Base-by-base conservation (phyloP, 2,329 filamentous ascomycete species). In the Anisogramma anomala region DNA sequence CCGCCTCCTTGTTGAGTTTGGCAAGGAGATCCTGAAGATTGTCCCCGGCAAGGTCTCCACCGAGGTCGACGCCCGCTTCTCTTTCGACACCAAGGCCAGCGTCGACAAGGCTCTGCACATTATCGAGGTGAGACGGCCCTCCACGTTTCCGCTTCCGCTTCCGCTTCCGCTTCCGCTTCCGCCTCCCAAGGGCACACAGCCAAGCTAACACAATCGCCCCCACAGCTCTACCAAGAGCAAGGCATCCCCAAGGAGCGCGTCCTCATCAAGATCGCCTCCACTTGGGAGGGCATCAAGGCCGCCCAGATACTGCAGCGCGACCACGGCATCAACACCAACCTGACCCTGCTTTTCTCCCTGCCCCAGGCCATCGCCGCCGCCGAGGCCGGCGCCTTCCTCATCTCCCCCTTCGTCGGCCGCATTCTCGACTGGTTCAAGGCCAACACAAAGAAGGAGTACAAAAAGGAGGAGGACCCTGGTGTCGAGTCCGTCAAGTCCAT, bases 391-490 rank as follows among this genome's bases (percentile, higher is more conserved):
- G 87, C 89, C 56, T 96, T 84, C 82, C 84, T 98, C 62, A 96
- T 98, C 72, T 96, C 91, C 37, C 91, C 91, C 65, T 98, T 96
- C 70, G 91, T 98, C 55, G 91, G 91, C 65, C 88, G 91, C 63
- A 98, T 98, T 62, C 84, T 98, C 54, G 91, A 98, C 72, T 98
- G 89, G 89, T 95, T 82, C 84, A 98, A 98, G 85, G 85, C 85
- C 46, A 71, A 79, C 55, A 84, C 79, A 65, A 94, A 94, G 81
- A 88, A 93, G 77, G 84, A 91, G 53, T 98, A 88, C 79, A 59
- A 72, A 62, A 77, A 86, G 64, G 71, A 84, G 66, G 84, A 94
- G 65, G 91, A 98, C 73, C 91, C 91, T 43, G 91, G 91, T 73
- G 91, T 98, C 66, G 77, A 85, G 71, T 89, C 83, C 52, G 91